Conservation (phyloP, 805 yeast species). For the Candida cerambycidarum region DNA sequence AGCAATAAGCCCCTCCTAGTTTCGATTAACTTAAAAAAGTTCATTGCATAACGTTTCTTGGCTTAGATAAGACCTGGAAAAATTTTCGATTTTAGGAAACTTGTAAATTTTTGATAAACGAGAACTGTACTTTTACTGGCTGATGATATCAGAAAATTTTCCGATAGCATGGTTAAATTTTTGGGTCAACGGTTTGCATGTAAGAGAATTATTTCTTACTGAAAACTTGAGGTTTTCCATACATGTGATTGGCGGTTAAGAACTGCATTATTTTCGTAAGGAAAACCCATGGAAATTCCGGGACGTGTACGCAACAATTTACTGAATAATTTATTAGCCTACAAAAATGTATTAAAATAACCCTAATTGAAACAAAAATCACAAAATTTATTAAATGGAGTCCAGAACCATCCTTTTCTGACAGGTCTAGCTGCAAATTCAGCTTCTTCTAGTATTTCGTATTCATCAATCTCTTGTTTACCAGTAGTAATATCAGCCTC, state of each 20-base stretch:
- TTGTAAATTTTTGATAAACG: neutral
- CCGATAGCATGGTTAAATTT: neutral
- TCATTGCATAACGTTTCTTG: too few species aligned
- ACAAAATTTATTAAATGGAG: conserved; percentile 15
- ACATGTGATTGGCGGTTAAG: too few species aligned
- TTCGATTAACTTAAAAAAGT: too few species aligned
- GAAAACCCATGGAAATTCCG: too few species aligned
- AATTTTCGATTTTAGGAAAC: too few species aligned
- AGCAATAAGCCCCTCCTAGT: too few species aligned
- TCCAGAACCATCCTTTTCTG: conserved; percentile 23
- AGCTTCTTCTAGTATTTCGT: conserved; percentile 30
- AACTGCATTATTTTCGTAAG: too few species aligned
- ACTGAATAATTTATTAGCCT: too few species aligned
- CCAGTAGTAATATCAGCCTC: conserved; percentile 40
- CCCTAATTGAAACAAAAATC: conserved; percentile 15
- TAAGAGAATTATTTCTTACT: too few species aligned
- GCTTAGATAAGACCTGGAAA: neutral
- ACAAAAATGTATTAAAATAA: neutral
- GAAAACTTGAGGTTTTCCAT: too few species aligned
- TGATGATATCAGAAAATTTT: neutral
- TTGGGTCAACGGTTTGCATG: neutral
- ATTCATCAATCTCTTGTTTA: conserved; percentile 32
- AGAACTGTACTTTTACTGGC: neutral
- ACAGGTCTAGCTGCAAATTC: conserved; percentile 19
- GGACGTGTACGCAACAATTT: too few species aligned